phyloP scores from a whole-genome alignment of 495 filamentous ascomycete species.

The Cetradonia linearis region DNA sequence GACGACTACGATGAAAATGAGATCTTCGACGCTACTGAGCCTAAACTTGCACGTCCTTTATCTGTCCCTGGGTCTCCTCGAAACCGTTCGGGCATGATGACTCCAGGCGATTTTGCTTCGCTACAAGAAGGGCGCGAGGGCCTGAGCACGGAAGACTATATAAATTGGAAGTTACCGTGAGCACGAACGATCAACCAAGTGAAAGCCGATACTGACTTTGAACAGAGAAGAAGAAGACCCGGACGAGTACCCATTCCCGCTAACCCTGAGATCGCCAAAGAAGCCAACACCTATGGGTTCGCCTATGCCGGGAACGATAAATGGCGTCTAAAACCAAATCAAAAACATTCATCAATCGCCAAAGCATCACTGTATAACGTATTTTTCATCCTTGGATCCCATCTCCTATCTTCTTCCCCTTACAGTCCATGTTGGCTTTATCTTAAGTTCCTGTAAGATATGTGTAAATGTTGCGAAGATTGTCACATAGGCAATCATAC shows the following conservation, averaged over 20 bases:
- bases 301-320: conserved; percentile 17
- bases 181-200: conserved; percentile 30
- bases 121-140: conserved; percentile 91
- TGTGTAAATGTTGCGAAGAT: neutral
- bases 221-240: conserved; percentile 86
- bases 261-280: conserved; percentile 57
- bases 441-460: neutral
- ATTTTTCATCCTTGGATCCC: neutral
- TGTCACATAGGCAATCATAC: neutral
- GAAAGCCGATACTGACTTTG: conserved; percentile 21
- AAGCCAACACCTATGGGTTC: conserved; percentile 22
- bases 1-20: conserved; percentile 64
- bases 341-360: neutral
- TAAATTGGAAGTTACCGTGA: conserved; percentile 96
- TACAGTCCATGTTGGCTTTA: neutral
- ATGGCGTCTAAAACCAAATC: conserved; percentile 16
- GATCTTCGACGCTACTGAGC: conserved; percentile 78
- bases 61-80: conserved; percentile 88
- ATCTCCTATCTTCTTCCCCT: neutral
- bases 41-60: conserved; percentile 88
- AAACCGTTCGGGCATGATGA: conserved; percentile 95
- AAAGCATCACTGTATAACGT: neutral
- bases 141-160: conserved; percentile 90
- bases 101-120: conserved; percentile 92
- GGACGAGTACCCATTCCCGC: conserved; percentile 86